Evolutionary conservation across 1,139 yeast species (phyloP).

Genomic region (Arxiozyma heterogenica): DNA sequence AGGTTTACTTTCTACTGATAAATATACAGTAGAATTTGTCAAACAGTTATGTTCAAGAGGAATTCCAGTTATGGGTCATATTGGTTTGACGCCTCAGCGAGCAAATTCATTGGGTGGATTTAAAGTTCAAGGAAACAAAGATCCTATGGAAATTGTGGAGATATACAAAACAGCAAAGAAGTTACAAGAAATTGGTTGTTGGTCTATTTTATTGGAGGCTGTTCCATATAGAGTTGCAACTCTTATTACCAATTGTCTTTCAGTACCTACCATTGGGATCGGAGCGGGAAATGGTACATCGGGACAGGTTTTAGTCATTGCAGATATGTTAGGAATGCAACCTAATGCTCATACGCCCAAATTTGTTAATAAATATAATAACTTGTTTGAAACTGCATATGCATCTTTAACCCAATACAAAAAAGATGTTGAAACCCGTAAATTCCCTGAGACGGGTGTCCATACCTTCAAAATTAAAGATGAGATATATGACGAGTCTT

Average conservation of each 20-base stretch:
- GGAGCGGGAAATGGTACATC: conserved; percentile 84
- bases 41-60: conserved; percentile 41
- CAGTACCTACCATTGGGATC: conserved; percentile 84
- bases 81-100: conserved; percentile 87
- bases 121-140: conserved; percentile 67
- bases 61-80: conserved; percentile 85
- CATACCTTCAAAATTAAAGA: conserved; percentile 70
- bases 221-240: conserved; percentile 70
- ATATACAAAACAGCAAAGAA: conserved; percentile 60
- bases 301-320: conserved; percentile 85
- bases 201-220: conserved; percentile 71
- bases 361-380: conserved; percentile 65
- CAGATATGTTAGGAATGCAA: conserved; percentile 75
- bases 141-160: conserved; percentile 45
- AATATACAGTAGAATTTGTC: conserved; percentile 21
- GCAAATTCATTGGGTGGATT: conserved; percentile 77
- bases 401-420: conserved; percentile 47
- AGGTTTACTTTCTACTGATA: conserved; percentile 46
- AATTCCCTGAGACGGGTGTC: conserved; percentile 52
- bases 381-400: conserved; percentile 43
- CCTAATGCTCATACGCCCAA: conserved; percentile 48
- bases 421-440: conserved; percentile 44
- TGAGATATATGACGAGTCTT: conserved; percentile 49
- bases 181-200: conserved; percentile 71
- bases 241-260: conserved; percentile 48